Percentiles rank a stretch among this genome's conserved stretches.
phyloP scores from a whole-genome alignment of 208 protist genomes.

The Phytomonas sp. region DNA sequence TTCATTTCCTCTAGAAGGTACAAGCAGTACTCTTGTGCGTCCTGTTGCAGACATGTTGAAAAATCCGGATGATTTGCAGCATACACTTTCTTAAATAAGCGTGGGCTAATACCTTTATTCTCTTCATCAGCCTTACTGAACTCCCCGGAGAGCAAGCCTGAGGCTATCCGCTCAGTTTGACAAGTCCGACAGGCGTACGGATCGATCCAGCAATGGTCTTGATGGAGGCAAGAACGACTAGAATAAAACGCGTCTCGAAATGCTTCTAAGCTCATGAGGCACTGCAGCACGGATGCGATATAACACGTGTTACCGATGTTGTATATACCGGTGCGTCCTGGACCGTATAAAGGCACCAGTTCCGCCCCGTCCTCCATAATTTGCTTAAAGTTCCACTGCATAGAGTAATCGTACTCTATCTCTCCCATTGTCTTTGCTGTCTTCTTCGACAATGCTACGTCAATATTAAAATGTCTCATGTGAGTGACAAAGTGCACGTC shows the following conservation, averaged over 20 bases:
- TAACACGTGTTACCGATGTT: slow-evolving; percentile 99
- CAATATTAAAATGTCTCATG: slow-evolving; percentile 95
- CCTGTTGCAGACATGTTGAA: slow-evolving; percentile 92
- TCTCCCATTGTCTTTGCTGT: slow-evolving; percentile 95
- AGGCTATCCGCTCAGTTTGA: slow-evolving; percentile 90
- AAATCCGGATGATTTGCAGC: slow-evolving; percentile 93
- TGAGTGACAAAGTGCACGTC: slow-evolving; percentile 92
- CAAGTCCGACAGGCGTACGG: slow-evolving; percentile 63
- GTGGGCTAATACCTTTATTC: slow-evolving; percentile 73
- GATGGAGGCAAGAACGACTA: slow-evolving; percentile 30
- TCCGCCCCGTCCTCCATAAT: slow-evolving; percentile 84
- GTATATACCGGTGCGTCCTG: slow-evolving; percentile 88
- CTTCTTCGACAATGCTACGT: slow-evolving; percentile 87
- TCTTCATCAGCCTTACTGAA: slow-evolving; percentile 68
- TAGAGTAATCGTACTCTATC: slow-evolving; percentile 94
- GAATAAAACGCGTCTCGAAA: slow-evolving; percentile 79
- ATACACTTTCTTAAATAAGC: slow-evolving; percentile 94
- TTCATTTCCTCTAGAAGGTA: slow-evolving; percentile 87
- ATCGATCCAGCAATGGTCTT: slow-evolving; percentile 38
- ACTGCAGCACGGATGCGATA: slow-evolving; percentile 93
- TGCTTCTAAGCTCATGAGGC: slow-evolving; percentile 71
- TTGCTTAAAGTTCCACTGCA: slow-evolving; percentile 90
- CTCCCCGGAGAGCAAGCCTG: slow-evolving; percentile 88
- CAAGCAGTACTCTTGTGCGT: slow-evolving; percentile 93
- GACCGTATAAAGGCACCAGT: slow-evolving; percentile 88